Conservation (phyloP, 1,284 basidiomycete species). For the Inonotus hispidus region DNA sequence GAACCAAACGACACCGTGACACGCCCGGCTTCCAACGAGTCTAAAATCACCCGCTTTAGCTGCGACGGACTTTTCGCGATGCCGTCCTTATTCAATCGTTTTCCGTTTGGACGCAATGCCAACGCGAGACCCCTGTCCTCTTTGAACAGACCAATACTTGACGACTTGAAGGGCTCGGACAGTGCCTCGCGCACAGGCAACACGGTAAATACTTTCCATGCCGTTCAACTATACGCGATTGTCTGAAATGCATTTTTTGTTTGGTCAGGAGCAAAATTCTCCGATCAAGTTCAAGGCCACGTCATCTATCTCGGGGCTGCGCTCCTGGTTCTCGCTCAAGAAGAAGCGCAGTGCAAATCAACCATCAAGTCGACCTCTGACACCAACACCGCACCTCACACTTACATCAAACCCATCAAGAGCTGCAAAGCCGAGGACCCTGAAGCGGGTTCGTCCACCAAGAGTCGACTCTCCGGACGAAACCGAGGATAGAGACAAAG, state of each 20-base stretch:
- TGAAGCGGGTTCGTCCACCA: not conserved
- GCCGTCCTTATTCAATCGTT: not conserved
- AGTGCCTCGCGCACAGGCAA: not conserved
- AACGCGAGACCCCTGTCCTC: not conserved
- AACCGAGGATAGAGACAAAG: not conserved
- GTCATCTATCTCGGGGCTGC: not conserved
- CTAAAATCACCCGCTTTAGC: not conserved
- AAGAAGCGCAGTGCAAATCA: not conserved
- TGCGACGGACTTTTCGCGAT: not conserved
- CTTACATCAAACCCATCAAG: not conserved
- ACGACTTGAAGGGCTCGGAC: not conserved
- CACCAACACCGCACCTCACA: not conserved
- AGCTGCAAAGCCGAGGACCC: not conserved
- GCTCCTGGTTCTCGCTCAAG: not conserved
- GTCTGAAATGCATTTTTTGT: not conserved
- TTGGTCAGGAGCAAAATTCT: not conserved
- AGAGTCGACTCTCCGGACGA: not conserved
- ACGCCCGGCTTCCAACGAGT: not conserved
- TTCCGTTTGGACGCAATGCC: not conserved
- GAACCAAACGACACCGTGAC: not conserved
- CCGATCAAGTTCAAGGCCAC: not conserved
- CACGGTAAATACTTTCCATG: not conserved
- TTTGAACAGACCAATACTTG: not conserved
- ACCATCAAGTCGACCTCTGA: not conserved
- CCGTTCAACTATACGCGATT: not conserved